Conservation (phyloP, 1,139 yeast genomes). For the Suhomyces coccinellae region DNA sequence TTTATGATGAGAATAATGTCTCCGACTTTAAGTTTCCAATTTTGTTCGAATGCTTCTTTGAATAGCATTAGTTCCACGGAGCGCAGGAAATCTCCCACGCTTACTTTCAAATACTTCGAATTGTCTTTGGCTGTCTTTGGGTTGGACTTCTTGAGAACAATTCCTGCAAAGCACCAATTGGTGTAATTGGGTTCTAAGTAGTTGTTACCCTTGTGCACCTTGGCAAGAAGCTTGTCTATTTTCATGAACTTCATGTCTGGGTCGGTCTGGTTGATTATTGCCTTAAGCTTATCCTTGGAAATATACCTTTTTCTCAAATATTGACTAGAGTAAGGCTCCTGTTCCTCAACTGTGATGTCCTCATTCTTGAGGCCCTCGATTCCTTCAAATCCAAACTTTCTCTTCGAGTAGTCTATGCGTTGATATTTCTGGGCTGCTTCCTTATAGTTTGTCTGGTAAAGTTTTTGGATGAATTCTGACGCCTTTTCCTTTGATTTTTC, state of each 20-base stretch:
- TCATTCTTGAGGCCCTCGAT: slow-evolving; percentile 12
- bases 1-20: slow-evolving; percentile 73
- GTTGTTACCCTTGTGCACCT: slow-evolving; percentile 61
- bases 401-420: slow-evolving; percentile 17
- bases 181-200: slow-evolving; percentile 67
- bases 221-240: slow-evolving; percentile 59
- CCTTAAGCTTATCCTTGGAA: slow-evolving; percentile 29
- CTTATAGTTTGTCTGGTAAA: slow-evolving; percentile 13
- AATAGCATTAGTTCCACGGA: slow-evolving; percentile 64
- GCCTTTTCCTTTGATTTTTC: slow-evolving; percentile 1
- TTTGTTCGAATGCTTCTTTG: slow-evolving; percentile 65
- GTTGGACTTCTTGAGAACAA: slow-evolving; percentile 58
- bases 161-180: slow-evolving; percentile 77
- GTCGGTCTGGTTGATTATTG: slow-evolving; percentile 39
- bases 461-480: slow-evolving; percentile 15
- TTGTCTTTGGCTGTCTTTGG: slow-evolving; percentile 30
- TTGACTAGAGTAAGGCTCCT: slow-evolving; percentile 20
- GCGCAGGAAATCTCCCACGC: slow-evolving; percentile 63
- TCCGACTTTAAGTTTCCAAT: slow-evolving; percentile 74
- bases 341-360: slow-evolving; percentile 11
- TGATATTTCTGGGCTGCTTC: slow-evolving; percentile 11
- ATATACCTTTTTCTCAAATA: slow-evolving; percentile 45
- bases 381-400: slow-evolving; percentile 22
- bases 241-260: slow-evolving; percentile 45
- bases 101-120: slow-evolving; percentile 57